Conservation (phyloP, 345 rosid species). For the Eucalyptus viminalis region DNA sequence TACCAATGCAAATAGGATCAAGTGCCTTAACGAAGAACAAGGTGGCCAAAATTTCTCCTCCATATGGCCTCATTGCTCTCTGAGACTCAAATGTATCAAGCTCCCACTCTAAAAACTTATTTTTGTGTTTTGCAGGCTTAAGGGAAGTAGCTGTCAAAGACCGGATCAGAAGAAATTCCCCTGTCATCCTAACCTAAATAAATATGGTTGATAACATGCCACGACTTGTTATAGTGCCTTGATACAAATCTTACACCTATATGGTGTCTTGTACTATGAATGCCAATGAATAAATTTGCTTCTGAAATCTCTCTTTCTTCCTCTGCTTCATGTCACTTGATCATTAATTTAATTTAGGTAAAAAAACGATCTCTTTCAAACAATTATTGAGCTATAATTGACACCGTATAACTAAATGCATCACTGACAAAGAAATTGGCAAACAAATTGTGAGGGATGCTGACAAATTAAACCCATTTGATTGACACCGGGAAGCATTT, state of each 20-base stretch:
- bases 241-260: neutral
- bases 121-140: neutral
- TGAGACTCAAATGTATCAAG: neutral
- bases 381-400: neutral
- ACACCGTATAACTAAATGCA: neutral
- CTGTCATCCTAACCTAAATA: neutral
- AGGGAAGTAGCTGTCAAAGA: neutral
- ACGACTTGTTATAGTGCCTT: neutral
- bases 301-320: neutral
- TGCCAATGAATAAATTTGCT: neutral
- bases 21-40: neutral
- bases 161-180: neutral
- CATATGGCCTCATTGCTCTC: neutral
- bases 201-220: neutral
- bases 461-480: neutral
- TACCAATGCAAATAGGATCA: neutral
- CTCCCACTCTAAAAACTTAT: neutral
- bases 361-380: neutral
- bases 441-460: neutral
- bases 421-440: neutral
- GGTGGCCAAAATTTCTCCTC: neutral
- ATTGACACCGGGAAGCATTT: neutral
- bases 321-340: neutral
- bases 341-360: neutral
- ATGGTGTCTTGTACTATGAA: neutral